These are phyloP conservation scores for Phytophthora megakarya DNA, from an alignment of 352 stramenopile genomes.

Conservation along the genomic window DNA sequence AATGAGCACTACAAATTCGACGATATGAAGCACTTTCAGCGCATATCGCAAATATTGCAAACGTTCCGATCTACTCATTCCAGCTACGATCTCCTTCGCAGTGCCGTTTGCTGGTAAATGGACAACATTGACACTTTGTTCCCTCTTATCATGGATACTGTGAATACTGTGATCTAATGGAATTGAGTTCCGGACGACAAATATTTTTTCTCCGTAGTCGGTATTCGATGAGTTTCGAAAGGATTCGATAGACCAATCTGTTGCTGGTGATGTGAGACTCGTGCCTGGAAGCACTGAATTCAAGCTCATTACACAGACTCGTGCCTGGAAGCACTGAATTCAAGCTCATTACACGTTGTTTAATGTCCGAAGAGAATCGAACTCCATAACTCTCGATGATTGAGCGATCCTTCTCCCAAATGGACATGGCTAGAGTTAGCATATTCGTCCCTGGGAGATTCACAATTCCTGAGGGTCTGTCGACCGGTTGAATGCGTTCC, in stretches of 20 bases:
- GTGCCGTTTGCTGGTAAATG: neutral
- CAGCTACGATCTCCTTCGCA: slow-evolving; percentile 1
- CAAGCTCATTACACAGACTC: slow-evolving; percentile 1
- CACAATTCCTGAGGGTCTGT: too few relatives aligned
- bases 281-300: slow-evolving; percentile 2
- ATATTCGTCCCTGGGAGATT: too few relatives aligned
- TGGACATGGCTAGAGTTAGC: slow-evolving; percentile 11
- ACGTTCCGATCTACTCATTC: slow-evolving; percentile 10
- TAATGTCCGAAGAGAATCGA: slow-evolving; percentile 2
- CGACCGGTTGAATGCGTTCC: too few relatives aligned
- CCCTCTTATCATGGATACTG: too few relatives aligned
- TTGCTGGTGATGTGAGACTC: too few relatives aligned
- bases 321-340: slow-evolving; percentile 2
- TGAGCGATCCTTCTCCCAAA: slow-evolving; percentile 21
- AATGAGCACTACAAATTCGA: slow-evolving; percentile 31
- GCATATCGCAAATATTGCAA: slow-evolving; percentile 16
- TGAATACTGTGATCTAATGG: too few relatives aligned
- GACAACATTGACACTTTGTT: too few relatives aligned
- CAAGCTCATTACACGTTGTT: neutral
- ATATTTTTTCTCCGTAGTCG: too few relatives aligned
- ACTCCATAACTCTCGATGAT: neutral
- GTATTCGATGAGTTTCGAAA: neutral
- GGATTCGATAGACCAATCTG: too few relatives aligned
- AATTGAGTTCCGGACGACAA: too few relatives aligned
- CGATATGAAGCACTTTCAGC: slow-evolving; percentile 28